Evolutionary conservation across 2,329 filamentous ascomycete species (phyloP).

Genomic region (Fusarium oxysporum): DNA sequence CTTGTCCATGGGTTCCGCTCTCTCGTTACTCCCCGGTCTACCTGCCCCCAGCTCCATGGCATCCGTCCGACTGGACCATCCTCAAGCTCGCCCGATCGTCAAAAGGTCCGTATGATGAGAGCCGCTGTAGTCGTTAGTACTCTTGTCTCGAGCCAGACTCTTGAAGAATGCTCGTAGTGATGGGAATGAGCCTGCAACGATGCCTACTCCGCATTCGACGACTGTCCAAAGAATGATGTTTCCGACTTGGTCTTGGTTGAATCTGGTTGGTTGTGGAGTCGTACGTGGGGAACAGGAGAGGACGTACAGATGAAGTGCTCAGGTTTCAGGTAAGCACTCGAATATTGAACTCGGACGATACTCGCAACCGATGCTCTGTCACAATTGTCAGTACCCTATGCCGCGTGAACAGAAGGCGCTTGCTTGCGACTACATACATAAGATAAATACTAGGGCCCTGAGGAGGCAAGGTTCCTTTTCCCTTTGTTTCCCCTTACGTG

Average conservation of each 20-base stretch:
- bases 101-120: too few relatives aligned
- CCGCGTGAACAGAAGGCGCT: too few relatives aligned
- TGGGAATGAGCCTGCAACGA: constrained; percentile 4
- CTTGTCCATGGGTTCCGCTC: neutral
- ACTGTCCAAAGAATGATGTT: constrained; percentile 19
- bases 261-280: too few relatives aligned
- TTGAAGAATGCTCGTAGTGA: constrained; percentile 6
- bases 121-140: too few relatives aligned
- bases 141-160: neutral
- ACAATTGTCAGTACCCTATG: too few relatives aligned
- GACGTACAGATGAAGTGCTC: neutral
- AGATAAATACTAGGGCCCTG: too few relatives aligned
- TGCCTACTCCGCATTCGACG: constrained; percentile 4
- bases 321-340: neutral
- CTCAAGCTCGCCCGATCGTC: neutral
- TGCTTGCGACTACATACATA: too few relatives aligned
- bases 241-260: neutral
- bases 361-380: too few relatives aligned
- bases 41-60: neutral
- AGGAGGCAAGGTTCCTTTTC: too few relatives aligned
- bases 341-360: neutral
- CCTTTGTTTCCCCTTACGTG: too few relatives aligned
- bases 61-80: neutral
- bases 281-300: too few relatives aligned
- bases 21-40: too few relatives aligned